These are phyloP conservation scores for Neurospora africana DNA, from an alignment of 495 filamentous ascomycete species.

Conservation along the genomic window DNA sequence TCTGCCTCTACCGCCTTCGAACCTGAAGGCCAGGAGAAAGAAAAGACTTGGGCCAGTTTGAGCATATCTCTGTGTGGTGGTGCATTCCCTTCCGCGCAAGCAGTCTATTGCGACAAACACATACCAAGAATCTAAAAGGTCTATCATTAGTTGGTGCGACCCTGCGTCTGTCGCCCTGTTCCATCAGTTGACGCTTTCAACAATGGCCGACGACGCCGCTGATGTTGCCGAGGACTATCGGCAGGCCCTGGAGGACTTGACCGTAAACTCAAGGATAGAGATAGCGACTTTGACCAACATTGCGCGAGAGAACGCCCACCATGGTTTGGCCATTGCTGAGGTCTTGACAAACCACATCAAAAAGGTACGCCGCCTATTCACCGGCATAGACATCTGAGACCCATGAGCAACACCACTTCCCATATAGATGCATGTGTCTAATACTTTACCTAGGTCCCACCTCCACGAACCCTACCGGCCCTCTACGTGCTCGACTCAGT, in stretches of 20 bases:
- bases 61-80: not conserved
- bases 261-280: constrained; percentile 77
- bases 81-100: not conserved
- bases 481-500: constrained; percentile 98
- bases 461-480: constrained; percentile 77
- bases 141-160: not conserved
- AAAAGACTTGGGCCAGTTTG: not conserved
- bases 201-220: constrained; percentile 68
- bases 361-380: constrained; percentile 55
- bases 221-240: constrained; percentile 94
- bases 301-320: constrained; percentile 89
- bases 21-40: not conserved
- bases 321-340: constrained; percentile 82
- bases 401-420: not conserved
- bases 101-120: not conserved
- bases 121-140: not conserved
- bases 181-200: constrained; percentile 5
- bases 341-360: constrained; percentile 86
- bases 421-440: constrained; percentile 3
- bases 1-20: not conserved
- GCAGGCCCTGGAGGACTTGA: constrained; percentile 82
- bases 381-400: not conserved
- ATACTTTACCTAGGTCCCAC: constrained; percentile 52
- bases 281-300: constrained; percentile 95
- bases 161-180: not conserved